Evolutionary conservation across 2,329 filamentous ascomycete species (phyloP).

Genomic region (Phaeophleospora eucalypticola): DNA sequence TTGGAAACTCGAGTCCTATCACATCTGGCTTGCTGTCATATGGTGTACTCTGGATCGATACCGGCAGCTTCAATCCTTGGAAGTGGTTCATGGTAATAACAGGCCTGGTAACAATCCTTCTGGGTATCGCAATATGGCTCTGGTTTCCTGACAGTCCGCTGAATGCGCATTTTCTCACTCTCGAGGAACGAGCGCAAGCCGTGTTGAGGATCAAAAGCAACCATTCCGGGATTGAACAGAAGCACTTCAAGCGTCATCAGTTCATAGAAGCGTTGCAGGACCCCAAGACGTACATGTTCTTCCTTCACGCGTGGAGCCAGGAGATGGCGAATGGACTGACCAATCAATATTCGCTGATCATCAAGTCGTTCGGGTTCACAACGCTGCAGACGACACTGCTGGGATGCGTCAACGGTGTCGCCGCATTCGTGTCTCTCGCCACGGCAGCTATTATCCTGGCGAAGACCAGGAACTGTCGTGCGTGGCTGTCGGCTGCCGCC

Average conservation of each 20-base stretch:
- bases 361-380: conserved; percentile 44
- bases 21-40: conserved; percentile 17
- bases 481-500: conserved; percentile 32
- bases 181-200: conserved; percentile 33
- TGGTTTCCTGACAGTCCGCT: conserved; percentile 35
- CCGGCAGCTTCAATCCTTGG: conserved; percentile 14
- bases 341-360: conserved; percentile 43
- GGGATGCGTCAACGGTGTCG: conserved; percentile 19
- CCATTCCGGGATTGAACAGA: conserved; percentile 37
- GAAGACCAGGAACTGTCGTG: conserved; percentile 27
- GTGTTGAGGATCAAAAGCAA: conserved; percentile 36
- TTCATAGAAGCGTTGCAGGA: conserved; percentile 34
- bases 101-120: conserved; percentile 13
- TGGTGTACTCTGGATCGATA: conserved; percentile 17
- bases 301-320: conserved; percentile 35
- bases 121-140: conserved; percentile 25
- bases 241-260: conserved; percentile 35
- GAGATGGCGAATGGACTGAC: conserved; percentile 40
- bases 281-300: conserved; percentile 36
- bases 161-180: conserved; percentile 31
- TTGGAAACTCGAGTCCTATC: conserved; percentile 17
- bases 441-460: conserved; percentile 30
- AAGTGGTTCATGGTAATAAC: conserved; percentile 21
- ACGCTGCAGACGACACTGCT: conserved; percentile 35
- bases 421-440: conserved; percentile 21